Conservation (phyloP, 2,329 filamentous ascomycete genomes). For the Ophiocordyceps polyrhachis-furcata region DNA sequence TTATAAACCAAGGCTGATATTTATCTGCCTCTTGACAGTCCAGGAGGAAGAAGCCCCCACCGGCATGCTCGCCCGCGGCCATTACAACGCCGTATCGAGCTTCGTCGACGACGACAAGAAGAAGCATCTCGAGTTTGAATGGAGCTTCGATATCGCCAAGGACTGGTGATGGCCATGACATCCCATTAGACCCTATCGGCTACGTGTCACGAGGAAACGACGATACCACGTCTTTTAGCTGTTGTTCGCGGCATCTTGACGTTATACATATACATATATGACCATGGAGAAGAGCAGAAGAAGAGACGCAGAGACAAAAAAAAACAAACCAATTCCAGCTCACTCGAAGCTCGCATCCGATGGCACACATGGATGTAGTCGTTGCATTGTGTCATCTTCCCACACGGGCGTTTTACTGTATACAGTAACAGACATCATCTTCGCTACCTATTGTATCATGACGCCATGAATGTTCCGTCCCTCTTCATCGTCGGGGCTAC, state of each 20-base stretch:
- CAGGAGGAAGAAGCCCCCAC: constrained; percentile 80
- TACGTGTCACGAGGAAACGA: constrained; percentile 7
- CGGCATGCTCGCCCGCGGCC: constrained; percentile 75
- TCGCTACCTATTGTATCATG: background rate
- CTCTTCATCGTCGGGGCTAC: constrained; percentile 13
- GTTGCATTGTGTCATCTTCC: background rate
- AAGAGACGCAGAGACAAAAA: background rate
- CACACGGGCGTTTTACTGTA: background rate
- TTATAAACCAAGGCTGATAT: background rate
- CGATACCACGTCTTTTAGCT: constrained; percentile 1
- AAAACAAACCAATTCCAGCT: background rate
- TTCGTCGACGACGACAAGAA: constrained; percentile 94
- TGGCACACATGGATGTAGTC: background rate
- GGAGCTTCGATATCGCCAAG: constrained; percentile 93
- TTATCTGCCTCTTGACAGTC: constrained; percentile 33
- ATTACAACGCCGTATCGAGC: constrained; percentile 75
- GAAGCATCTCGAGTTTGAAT: constrained; percentile 80
- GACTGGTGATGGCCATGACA: constrained; percentile 49
- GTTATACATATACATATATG: background rate
- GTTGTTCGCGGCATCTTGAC: background rate
- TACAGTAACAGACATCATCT: background rate
- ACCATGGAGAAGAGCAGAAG: background rate
- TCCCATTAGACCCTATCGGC: background rate
- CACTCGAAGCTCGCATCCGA: background rate
- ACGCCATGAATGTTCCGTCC: background rate